Percentiles rank a stretch among this genome's conserved stretches.
phyloP scores from a whole-genome alignment of 345 rosid species.

The Aegle marmelos region DNA sequence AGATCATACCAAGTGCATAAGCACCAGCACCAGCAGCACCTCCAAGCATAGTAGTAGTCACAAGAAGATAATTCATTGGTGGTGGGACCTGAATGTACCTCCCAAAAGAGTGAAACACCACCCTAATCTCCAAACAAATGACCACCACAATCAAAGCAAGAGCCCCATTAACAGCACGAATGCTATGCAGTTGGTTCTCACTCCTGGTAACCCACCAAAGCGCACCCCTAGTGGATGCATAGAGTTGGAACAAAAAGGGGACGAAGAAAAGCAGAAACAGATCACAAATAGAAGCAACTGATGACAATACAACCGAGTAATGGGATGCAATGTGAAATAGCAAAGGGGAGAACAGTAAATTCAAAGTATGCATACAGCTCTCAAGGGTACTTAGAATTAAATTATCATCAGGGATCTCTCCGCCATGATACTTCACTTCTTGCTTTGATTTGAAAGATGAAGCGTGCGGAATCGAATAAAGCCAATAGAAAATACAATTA shows the following conservation, averaged over 20 bases:
- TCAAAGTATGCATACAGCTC: constrained; percentile 75
- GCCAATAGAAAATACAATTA: constrained; percentile 91
- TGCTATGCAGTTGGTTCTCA: constrained; percentile 63
- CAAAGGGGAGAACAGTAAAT: constrained; percentile 79
- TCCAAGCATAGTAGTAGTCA: constrained; percentile 87
- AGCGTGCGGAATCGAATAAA: constrained; percentile 71
- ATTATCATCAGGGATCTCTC: constrained; percentile 85
- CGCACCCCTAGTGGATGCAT: constrained; percentile 90
- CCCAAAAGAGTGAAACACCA: constrained; percentile 92
- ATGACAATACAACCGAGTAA: constrained; percentile 67
- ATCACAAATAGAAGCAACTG: constrained; percentile 70
- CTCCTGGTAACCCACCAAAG: constrained; percentile 93
- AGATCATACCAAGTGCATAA: constrained; percentile 82
- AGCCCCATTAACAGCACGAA: constrained; percentile 85
- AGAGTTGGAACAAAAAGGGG: constrained; percentile 86
- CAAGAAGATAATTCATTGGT: constrained; percentile 82
- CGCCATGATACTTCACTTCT: constrained; percentile 87
- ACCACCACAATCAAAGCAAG: constrained; percentile 82
- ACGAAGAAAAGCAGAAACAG: constrained; percentile 80
- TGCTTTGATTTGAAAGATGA: constrained; percentile 87
- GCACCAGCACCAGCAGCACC: constrained; percentile 90
- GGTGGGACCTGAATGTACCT: constrained; percentile 94
- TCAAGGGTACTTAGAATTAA: constrained; percentile 75
- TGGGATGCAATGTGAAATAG: constrained; percentile 85
- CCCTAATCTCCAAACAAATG: constrained; percentile 89